Percentiles rank a stretch among this genome's conserved stretches.
These are phyloP conservation scores for Cytidiella melzeri DNA, from an alignment of 768 basidiomycete genomes.

Conservation along the genomic window DNA sequence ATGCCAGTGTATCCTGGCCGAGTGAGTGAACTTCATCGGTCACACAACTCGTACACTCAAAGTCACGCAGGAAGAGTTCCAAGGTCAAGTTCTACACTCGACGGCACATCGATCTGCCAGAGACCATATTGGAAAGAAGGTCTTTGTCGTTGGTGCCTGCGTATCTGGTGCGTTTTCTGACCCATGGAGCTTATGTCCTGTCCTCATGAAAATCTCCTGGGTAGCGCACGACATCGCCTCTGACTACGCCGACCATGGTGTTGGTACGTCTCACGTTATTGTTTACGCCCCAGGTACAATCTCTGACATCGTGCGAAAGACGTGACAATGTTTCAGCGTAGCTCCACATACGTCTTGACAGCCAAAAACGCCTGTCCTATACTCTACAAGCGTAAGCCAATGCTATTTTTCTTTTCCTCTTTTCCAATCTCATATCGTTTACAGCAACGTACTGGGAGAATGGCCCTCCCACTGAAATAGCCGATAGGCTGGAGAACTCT, in stretches of 20 bases:
- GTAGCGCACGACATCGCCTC: conserved; percentile 42
- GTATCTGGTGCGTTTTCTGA: conserved; percentile 39
- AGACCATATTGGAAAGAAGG: conserved; percentile 60
- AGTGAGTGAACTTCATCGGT: too few species aligned
- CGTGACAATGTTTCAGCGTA: conserved; percentile 6
- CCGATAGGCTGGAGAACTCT: background rate
- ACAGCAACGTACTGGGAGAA: conserved; percentile 38
- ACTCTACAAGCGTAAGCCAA: conserved; percentile 23
- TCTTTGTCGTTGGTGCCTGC: conserved; percentile 59
- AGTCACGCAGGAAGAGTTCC: conserved; percentile 44
- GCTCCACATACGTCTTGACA: conserved; percentile 2
- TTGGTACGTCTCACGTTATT: conserved; percentile 28
- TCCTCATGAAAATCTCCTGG: background rate
- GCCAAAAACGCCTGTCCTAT: conserved; percentile 29
- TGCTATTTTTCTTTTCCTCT: background rate
- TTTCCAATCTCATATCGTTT: background rate
- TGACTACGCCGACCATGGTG: conserved; percentile 38
- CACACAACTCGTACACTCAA: too few species aligned
- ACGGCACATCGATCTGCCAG: conserved; percentile 42
- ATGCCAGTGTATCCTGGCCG: background rate
- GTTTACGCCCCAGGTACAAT: background rate
- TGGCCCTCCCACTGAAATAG: conserved; percentile 29
- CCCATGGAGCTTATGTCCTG: background rate
- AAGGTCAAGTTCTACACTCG: conserved; percentile 58
- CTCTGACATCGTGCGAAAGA: background rate